Evolutionary conservation across 1,284 basidiomycete species (phyloP), one percentile per base, ranked within the genome.

Genomic region (Sparassis latifolia): DNA sequence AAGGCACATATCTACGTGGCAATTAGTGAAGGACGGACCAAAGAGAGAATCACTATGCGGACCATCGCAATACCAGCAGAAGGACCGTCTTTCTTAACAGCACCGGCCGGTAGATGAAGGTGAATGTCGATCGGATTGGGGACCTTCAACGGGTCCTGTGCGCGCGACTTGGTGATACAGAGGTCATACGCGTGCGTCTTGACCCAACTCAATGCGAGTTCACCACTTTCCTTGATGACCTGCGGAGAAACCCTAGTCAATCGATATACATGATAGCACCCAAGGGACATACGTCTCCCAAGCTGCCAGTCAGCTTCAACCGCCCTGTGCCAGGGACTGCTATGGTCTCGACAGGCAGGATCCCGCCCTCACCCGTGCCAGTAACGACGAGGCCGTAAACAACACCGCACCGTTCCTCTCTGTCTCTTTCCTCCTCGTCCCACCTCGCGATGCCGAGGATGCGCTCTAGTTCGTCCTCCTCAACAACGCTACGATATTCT

Each of bases 1-100:
- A 95, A 79, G 0, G 92, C 91, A 58, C 89, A 90, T 1, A 83
- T 81, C 81, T 87, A 56, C 3, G 28, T 44, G 20, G 5, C 5
- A 30, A 20, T 37, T 37, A 37, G 35, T 37, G 12, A 12, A 37
- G 7, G 35, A 7, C 35, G 12, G 12, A 20, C 20, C 20, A 20
- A 20, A 20, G 20, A 20, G 20, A 20, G 20, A 20, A 20, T 20
- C 20, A 20, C 20, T 20, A 20, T 20, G 20, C 54, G 38, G 52
- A 88, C 86, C 84, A 95, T 91, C 2, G 92, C 90, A 20, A 94
- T 78, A 3, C 92, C 92, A 0, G 92, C 92, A 58, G 86, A 89
- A 0, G 92, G 92, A 0, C 92, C 92, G 63, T 95, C 92, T 71
- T 95, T 95, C 74, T 86, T 91, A 65, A 92, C 86, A 2, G 89